phyloP scores from a whole-genome alignment of 768 basidiomycete species.

The Nidularia sp. region DNA sequence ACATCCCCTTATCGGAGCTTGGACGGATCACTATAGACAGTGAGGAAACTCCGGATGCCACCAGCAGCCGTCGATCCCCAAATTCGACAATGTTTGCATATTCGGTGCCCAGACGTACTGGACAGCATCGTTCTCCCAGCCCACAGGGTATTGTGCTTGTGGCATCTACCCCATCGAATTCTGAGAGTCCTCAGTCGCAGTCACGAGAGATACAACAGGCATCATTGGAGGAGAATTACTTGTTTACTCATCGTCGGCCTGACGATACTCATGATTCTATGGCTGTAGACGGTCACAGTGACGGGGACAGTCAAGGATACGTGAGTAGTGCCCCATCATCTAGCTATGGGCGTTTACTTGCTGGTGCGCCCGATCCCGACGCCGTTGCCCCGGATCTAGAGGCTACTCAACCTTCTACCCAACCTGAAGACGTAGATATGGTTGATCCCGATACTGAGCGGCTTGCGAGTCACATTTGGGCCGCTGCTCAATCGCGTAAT shows the following conservation, averaged over 20 bases:
- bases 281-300: too few relatives aligned
- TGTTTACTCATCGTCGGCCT: not conserved
- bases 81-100: not conserved
- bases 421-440: conserved; percentile 3
- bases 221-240: too few relatives aligned
- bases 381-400: not conserved
- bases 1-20: conserved; percentile 56
- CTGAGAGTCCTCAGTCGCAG: not conserved
- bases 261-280: too few relatives aligned
- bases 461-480: too few relatives aligned
- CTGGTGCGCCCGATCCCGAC: conserved; percentile 15
- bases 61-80: too few relatives aligned
- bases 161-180: conserved; percentile 48
- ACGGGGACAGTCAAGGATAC: not conserved
- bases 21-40: conserved; percentile 12
- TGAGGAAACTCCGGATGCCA: not conserved
- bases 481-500: too few relatives aligned
- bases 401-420: conserved; percentile 28
- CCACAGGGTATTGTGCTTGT: conserved; percentile 32
- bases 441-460: too few relatives aligned
- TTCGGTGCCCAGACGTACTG: not conserved
- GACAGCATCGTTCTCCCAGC: conserved; percentile 7
- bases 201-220: not conserved
- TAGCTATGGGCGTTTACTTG: conserved; percentile 31
- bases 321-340: conserved; percentile 23